Conservation (phyloP, 805 yeast genomes). For the Sugiyamaella lignohabitans region DNA sequence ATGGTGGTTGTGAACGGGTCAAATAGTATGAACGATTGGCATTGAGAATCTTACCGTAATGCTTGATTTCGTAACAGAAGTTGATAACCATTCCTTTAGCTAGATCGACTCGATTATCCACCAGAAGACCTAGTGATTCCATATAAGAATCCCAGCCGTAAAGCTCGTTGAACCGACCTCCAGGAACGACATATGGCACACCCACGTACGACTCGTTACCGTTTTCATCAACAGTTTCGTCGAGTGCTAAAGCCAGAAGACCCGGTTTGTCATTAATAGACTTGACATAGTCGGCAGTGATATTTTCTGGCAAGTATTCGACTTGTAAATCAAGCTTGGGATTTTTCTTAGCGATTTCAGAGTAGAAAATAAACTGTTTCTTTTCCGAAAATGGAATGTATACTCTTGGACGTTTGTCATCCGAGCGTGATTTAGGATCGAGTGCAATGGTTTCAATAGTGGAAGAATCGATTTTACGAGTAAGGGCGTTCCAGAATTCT, state of each 20-base stretch:
- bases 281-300: slow-evolving; percentile 71
- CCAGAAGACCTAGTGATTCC: slow-evolving; percentile 75
- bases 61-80: slow-evolving; percentile 79
- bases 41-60: slow-evolving; percentile 88
- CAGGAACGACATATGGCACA: slow-evolving; percentile 90
- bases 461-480: slow-evolving; percentile 59
- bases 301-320: slow-evolving; percentile 63
- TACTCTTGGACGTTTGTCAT: slow-evolving; percentile 61
- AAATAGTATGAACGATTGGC: slow-evolving; percentile 91
- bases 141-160: slow-evolving; percentile 99
- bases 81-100: slow-evolving; percentile 90
- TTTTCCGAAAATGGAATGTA: slow-evolving; percentile 65
- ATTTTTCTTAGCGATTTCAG: slow-evolving; percentile 43
- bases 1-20: slow-evolving; percentile 94
- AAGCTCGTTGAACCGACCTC: slow-evolving; percentile 92
- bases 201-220: slow-evolving; percentile 47
- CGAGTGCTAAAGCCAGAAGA: slow-evolving; percentile 70
- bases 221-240: slow-evolving; percentile 39
- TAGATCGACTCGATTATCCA: slow-evolving; percentile 56
- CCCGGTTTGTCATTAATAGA: slow-evolving; percentile 83
- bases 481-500: slow-evolving; percentile 74
- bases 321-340: slow-evolving; percentile 63
- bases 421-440: slow-evolving; percentile 66
- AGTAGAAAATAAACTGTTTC: slow-evolving; percentile 69
- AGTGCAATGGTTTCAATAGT: slow-evolving; percentile 63